Evolutionary conservation across 345 rosid genomes (phyloP), one percentile per base, ranked within the genome.

Genomic region (Punica granatum): DNA sequence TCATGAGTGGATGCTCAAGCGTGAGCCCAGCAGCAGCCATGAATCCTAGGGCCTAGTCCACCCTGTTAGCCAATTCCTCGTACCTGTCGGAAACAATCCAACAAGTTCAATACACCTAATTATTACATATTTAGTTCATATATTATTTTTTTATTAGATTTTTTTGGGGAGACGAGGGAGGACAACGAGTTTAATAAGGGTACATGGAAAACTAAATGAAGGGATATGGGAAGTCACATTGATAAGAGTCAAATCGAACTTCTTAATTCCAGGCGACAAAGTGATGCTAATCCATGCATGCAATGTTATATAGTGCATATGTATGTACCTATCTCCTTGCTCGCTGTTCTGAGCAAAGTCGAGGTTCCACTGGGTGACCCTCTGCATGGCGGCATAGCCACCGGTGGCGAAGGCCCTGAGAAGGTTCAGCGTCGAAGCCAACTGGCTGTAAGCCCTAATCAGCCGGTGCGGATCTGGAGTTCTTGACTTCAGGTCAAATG

Each of bases 331-430:
- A 35, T 85, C 90, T 68, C 85, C 81, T 68, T 85, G 90, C 62
- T 85, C 90, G 61, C 85, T 85, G 43, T 77, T 66, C 68, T 79
- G 79, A 5, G 75, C 87, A 21, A 85, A 85, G 70, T 85, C 90
- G 65, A 85, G 90, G 56, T 85, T 85, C 90, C 90, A 85, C 7
- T 85, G 85, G 12, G 85, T 73, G 68, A 85, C 87, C 67, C 87
- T 79, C 69, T 85, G 89, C 78, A 85, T 85, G 25, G 86, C 89
- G 18, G 89, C 89, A 3, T 85, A 85, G 0, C 89, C 89, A 67
- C 90, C 90, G 1, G 87, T 83, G 36, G 90, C 90, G 69, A 83
- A 83, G 51, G 90, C 81, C 74, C 90, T 79, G n/a, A 85, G 84
- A 76, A 85, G 90, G 63, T 85, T 85, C 67, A 85, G 77, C 60